A percentile compares a stretch with the other conserved stretches of the same genome.
These are phyloP conservation scores for Cynara cardunculus DNA, from an alignment of 129 eudicot species.

Conservation along the genomic window DNA sequence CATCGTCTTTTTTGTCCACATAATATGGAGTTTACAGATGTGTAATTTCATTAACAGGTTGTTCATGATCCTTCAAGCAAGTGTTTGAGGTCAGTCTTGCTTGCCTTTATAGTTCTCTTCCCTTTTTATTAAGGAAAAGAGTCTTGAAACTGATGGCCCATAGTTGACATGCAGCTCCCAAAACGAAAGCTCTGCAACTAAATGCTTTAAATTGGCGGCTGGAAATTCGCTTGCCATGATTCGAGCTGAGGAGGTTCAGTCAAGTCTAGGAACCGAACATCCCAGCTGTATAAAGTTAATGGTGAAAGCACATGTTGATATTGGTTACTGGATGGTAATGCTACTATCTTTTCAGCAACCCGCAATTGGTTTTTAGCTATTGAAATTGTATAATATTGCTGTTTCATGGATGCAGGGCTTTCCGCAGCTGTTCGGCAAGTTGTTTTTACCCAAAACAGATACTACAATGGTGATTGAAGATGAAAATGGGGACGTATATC, in stretches of 20 bases:
- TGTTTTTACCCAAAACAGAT: constrained; percentile 54
- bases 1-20: not conserved
- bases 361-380: not conserved
- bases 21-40: not conserved
- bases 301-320: constrained; percentile 55
- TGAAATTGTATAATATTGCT: not conserved
- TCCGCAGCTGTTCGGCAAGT: constrained; percentile 59
- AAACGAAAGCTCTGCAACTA: constrained; percentile 26
- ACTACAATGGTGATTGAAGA: constrained; percentile 47
- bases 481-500: constrained; percentile 51
- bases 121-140: not conserved
- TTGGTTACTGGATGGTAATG: constrained; percentile 72
- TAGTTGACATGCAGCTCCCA: constrained; percentile 10
- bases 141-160: not conserved
- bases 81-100: constrained; percentile 38
- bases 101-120: not conserved
- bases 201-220: constrained; percentile 13
- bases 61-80: constrained; percentile 32
- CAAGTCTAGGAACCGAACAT: constrained; percentile 45
- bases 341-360: not conserved
- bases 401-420: constrained; percentile 47
- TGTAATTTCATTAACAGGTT: constrained; percentile 40
- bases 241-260: constrained; percentile 57
- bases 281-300: constrained; percentile 59
- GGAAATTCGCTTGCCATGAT: constrained; percentile 41